Base-by-base conservation (phyloP, 2,329 filamentous ascomycete genomes). In the Scortechinia acanthostroma region DNA sequence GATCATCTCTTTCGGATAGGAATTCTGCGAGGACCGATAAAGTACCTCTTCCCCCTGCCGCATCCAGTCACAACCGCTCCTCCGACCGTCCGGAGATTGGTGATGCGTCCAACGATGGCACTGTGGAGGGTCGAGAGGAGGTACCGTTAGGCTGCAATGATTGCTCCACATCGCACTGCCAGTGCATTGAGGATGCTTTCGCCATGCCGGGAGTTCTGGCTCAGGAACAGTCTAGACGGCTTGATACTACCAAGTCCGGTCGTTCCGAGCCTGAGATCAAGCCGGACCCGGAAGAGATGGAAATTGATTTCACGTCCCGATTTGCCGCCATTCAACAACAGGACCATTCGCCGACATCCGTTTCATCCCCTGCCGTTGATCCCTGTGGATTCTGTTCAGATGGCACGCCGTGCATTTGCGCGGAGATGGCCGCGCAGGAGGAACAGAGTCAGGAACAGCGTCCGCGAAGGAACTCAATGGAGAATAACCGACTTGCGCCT, bases 351-450 rank as follows among this genome's bases (percentile, higher is more conserved):
- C 49, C 2, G 49, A 51, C 5, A 22, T 61, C 58, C 13, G 52
- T 58, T 13, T 40, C 35, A 19, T 40, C 35, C 20, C 58, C 59
- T 40, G 56, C 62, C 4, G 56, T 59, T 17, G 87, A 91, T 53
- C 76, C 78, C 17, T 93, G 88, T 59, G 88, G 88, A 4, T 93
- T 93, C 65, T 93, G 88, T 63, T 79, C 83, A 49, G 86, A 91
- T 48, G 86, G 86, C 3, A 90, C 84, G 1, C 88, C 88, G 53
- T 93, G 88, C 57, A 80, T 90, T 51, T 93, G 88, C 61, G 87
- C 86, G 20, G 87, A 91, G 51, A 63, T 68, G 17, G 63, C 68
- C 20, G 58, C 43, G 48, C 37, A 47, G 45, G 13, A 42, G 43
- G 6, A 42, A 45, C 15, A 40, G 47, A n/a, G n/a, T n/a, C n/a